Conservation (phyloP, 225 moss, liverwort and hornwort genomes). For the Rhytidiadelphus loreus region DNA sequence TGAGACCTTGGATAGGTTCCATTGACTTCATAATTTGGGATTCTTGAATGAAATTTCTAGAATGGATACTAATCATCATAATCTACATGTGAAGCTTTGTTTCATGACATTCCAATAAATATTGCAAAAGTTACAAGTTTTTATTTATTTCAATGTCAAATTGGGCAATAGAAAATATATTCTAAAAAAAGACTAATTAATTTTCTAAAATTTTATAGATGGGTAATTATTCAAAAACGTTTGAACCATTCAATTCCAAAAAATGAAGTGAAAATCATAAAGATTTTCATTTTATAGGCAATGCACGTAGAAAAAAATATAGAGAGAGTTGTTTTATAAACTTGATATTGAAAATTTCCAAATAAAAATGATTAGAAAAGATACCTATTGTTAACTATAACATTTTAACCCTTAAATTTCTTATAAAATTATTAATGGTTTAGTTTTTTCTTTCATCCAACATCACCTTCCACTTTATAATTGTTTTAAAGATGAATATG, state of each 20-base stretch:
- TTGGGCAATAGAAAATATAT: no score
- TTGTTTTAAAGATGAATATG: not conserved
- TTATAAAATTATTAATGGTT: not conserved
- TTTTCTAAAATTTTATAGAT: not conserved
- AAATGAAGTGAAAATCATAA: no score
- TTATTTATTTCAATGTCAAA: no score
- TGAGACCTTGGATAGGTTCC: rapidly evolving
- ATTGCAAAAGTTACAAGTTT: not conserved
- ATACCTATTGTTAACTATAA: no score
- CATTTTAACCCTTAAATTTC: no score
- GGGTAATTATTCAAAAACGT: not conserved
- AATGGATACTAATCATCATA: not conserved
- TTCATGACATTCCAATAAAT: not conserved
- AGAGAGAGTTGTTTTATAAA: no score
- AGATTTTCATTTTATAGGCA: not conserved
- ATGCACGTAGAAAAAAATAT: not conserved
- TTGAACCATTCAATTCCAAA: not conserved
- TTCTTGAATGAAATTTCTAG: not conserved
- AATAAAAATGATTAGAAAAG: no score
- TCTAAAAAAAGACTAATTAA: not conserved
- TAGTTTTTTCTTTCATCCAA: not conserved
- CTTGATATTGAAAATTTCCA: no score
- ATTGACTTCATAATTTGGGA: not conserved
- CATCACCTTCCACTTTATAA: not conserved
- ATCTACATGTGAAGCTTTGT: not conserved